phyloP scores from a whole-genome alignment of 148 eudicot species.

The Fagopyrum tataricum region DNA sequence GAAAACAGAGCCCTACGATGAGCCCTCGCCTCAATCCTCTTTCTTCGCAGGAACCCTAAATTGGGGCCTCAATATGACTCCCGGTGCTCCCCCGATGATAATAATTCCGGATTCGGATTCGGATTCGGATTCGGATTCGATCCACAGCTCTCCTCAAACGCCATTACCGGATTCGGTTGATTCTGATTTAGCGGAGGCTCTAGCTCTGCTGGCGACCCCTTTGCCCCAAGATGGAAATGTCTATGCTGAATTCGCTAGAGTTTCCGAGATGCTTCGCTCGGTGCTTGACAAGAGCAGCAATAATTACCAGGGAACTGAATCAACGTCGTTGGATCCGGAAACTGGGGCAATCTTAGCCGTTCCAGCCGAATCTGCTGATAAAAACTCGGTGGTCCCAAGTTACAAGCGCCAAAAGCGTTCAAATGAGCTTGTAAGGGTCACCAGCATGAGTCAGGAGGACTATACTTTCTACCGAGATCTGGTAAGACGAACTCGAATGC shows the following conservation, averaged over 20 bases:
- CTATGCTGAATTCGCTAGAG: conserved; percentile 28
- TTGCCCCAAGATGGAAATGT: conserved; percentile 22
- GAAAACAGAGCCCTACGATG: not conserved
- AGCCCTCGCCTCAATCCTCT: not conserved
- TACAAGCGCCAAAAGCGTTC: not conserved
- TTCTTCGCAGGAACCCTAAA: too few relatives aligned
- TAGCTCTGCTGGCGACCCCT: not conserved
- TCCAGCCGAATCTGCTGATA: conserved; percentile 1
- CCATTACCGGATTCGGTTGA: conserved; percentile 6
- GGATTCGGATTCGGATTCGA: not conserved
- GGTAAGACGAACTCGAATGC: conserved; percentile 54
- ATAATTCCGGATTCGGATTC: not conserved
- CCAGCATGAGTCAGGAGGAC: not conserved
- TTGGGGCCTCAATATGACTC: not conserved
- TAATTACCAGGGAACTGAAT: not conserved
- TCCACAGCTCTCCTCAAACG: conserved; percentile 24
- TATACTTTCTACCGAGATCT: conserved; percentile 30
- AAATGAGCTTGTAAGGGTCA: not conserved
- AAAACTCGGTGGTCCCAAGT: conserved; percentile 4
- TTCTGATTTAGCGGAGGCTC: conserved; percentile 13
- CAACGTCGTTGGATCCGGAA: not conserved
- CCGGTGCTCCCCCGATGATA: not conserved
- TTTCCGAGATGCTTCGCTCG: conserved; percentile 36
- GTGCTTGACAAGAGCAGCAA: not conserved
- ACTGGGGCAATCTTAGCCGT: not conserved